Conservation (phyloP, 2,329 filamentous ascomycete species). For the Xylogone sp. region DNA sequence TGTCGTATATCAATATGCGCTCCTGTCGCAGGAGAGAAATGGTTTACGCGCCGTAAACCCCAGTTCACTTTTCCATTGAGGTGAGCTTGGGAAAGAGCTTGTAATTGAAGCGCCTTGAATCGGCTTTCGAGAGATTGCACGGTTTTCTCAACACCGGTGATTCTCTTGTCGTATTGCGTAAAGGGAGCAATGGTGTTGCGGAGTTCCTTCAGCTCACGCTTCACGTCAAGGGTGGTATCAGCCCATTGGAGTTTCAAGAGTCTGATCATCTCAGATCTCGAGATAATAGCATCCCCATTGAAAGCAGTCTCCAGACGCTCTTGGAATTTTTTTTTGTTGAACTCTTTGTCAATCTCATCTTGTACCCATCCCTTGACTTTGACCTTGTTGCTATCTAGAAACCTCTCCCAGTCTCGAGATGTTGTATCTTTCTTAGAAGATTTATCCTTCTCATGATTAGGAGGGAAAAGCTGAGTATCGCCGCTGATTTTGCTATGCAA, state of each 20-base stretch:
- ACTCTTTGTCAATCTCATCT: constrained; percentile 30
- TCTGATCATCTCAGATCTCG: constrained; percentile 7
- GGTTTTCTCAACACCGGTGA: background rate
- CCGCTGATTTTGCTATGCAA: constrained; percentile 52
- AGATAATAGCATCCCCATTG: constrained; percentile 28
- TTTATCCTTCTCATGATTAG: background rate
- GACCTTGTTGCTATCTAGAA: constrained; percentile 42
- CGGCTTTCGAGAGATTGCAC: background rate
- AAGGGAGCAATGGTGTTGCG: background rate
- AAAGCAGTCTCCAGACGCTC: constrained; percentile 38
- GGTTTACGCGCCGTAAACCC: constrained; percentile 58
- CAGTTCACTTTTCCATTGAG: constrained; percentile 13
- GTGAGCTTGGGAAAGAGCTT: constrained; percentile 21
- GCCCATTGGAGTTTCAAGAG: constrained; percentile 1
- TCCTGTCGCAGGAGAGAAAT: constrained; percentile 63
- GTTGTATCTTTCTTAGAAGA: background rate
- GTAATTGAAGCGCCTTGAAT: constrained; percentile 14
- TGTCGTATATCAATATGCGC: constrained; percentile 57
- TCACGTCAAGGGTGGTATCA: background rate
- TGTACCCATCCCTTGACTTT: constrained; percentile 26
- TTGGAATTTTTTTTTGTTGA: constrained; percentile 45
- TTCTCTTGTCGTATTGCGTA: background rate
- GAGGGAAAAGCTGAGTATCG: constrained; percentile 11
- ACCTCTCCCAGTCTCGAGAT: constrained; percentile 25
- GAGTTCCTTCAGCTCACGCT: background rate